Evolutionary conservation across 352 stramenopile species (phyloP).

Genomic region (Pythium coloratum): DNA sequence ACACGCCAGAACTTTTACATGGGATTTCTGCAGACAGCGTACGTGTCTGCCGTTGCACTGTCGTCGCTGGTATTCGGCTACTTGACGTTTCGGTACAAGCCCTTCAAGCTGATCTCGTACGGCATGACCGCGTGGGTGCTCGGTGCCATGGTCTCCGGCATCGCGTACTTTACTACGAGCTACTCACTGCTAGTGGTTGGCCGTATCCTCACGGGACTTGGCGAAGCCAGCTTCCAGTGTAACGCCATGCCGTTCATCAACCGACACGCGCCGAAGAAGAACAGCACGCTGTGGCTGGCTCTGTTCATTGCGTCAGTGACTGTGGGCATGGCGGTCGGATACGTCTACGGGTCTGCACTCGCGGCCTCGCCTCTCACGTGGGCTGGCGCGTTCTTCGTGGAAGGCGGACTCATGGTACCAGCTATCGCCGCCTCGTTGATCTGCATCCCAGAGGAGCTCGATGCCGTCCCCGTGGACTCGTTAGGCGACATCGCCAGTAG

Average conservation of each 20-base stretch:
- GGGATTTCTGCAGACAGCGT: slow-evolving; percentile 90
- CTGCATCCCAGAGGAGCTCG: slow-evolving; percentile 58
- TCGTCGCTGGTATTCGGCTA: slow-evolving; percentile 91
- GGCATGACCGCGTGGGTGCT: slow-evolving; percentile 90
- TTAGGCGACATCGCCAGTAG: neutral
- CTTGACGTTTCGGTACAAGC: slow-evolving; percentile 79
- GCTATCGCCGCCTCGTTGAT: slow-evolving; percentile 69
- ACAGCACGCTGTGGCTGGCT: slow-evolving; percentile 87
- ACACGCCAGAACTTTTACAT: slow-evolving; percentile 79
- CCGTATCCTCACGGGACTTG: slow-evolving; percentile 87
- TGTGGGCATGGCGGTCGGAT: slow-evolving; percentile 88
- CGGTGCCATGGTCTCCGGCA: slow-evolving; percentile 84
- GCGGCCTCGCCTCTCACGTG: slow-evolving; percentile 64
- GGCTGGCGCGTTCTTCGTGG: slow-evolving; percentile 85
- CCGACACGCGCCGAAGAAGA: slow-evolving; percentile 63
- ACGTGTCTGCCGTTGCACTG: slow-evolving; percentile 93
- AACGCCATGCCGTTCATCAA: slow-evolving; percentile 94
- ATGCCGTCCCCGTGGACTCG: slow-evolving; percentile 42
- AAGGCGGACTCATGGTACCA: slow-evolving; percentile 79
- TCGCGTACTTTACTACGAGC: slow-evolving; percentile 69
- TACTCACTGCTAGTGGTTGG: slow-evolving; percentile 89
- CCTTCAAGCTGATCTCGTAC: slow-evolving; percentile 90
- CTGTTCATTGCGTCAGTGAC: slow-evolving; percentile 93
- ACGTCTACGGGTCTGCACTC: slow-evolving; percentile 86
- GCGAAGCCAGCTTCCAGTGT: slow-evolving; percentile 92